phyloP scores from a whole-genome alignment of 2,329 filamentous ascomycete species.

The Pseudogymnoascus sp. region DNA sequence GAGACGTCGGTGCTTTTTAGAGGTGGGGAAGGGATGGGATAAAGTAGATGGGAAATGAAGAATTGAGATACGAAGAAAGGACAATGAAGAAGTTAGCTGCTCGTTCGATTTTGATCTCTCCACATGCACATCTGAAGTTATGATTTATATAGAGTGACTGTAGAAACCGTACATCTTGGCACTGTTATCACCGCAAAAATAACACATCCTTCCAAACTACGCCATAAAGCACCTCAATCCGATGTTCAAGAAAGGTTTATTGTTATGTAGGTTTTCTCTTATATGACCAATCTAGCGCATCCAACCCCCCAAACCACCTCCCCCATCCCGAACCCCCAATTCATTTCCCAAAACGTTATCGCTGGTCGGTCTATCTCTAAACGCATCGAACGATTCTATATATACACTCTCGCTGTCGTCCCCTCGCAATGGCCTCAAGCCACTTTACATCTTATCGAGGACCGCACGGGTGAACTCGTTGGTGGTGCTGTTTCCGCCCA shows the following conservation, averaged over 20 bases:
- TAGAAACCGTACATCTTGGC: background rate
- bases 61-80: background rate
- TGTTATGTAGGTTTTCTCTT: background rate
- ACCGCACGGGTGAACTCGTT: constrained; percentile 94
- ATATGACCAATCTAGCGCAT: background rate
- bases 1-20: background rate
- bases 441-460: constrained; percentile 83
- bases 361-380: background rate
- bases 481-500: constrained; percentile 85
- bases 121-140: background rate
- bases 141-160: background rate
- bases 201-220: background rate
- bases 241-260: background rate
- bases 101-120: background rate
- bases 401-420: background rate
- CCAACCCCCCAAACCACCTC: background rate
- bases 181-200: background rate
- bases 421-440: constrained; percentile 9
- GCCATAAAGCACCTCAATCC: background rate
- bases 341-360: background rate
- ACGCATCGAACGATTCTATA: background rate
- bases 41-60: background rate
- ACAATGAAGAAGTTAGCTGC: background rate
- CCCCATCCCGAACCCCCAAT: background rate
- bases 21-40: background rate